These are phyloP conservation scores for Sindora glabra DNA, from an alignment of 306 rosid genomes.

Conservation along the genomic window DNA sequence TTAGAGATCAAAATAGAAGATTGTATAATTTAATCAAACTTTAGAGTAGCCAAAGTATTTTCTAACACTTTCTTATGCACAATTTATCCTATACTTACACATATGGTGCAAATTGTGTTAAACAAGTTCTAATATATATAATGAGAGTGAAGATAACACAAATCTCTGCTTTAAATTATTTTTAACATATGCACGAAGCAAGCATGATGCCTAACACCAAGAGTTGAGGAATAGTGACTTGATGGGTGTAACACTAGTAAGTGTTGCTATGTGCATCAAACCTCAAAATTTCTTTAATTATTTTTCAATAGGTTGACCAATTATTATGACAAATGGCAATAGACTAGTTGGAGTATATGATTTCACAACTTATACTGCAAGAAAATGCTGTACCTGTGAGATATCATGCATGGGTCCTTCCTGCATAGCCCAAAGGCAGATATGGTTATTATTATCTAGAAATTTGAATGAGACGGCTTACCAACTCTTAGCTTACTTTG, in stretches of 20 bases:
- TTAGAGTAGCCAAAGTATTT: too few species aligned
- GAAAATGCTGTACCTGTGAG: constrained; percentile 22
- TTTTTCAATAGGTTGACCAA: constrained; percentile 1
- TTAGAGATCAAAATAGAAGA: too few species aligned
- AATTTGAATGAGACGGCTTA: constrained; percentile 22
- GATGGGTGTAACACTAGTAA: not conserved
- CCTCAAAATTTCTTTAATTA: not conserved
- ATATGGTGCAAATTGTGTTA: too few species aligned
- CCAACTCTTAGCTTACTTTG: not conserved
- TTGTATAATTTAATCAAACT: too few species aligned
- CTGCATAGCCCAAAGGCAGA: not conserved
- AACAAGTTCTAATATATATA: too few species aligned
- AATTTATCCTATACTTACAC: too few species aligned
- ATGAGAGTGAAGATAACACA: not conserved
- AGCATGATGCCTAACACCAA: not conserved
- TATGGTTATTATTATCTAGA: constrained; percentile 23
- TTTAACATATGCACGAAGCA: constrained; percentile 1
- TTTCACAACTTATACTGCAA: constrained; percentile 17
- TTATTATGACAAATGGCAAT: not conserved
- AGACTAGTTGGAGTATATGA: constrained; percentile 3
- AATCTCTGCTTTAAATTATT: not conserved
- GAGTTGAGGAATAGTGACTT: not conserved
- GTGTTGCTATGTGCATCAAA: constrained; percentile 4
- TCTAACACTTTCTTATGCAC: too few species aligned
- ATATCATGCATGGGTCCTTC: constrained; percentile 21